phyloP scores from a whole-genome alignment of 2,329 filamentous ascomycete genomes.

The Colletotrichum phormii region DNA sequence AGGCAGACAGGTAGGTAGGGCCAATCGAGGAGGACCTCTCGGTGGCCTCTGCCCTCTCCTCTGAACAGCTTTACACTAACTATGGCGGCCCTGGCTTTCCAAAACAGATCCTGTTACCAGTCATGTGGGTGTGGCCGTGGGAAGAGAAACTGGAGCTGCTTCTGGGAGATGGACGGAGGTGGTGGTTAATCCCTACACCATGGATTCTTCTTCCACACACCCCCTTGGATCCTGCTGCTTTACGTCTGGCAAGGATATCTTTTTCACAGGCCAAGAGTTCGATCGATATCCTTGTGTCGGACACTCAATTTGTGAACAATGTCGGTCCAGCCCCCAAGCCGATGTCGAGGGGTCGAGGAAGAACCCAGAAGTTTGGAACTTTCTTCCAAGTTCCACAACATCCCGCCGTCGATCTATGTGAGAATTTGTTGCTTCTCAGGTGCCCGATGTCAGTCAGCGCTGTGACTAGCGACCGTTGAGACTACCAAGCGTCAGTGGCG shows the following conservation, averaged over 20 bases:
- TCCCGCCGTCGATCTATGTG: constrained; percentile 14
- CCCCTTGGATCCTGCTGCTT: constrained; percentile 5
- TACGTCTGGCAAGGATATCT: constrained; percentile 12
- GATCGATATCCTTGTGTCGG: background rate
- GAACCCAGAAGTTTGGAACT: background rate
- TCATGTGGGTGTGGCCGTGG: constrained; percentile 13
- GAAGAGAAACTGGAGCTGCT: constrained; percentile 19
- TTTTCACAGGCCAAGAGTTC: background rate
- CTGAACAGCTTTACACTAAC: background rate
- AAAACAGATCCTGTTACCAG: constrained; percentile 28
- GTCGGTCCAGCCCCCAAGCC: background rate
- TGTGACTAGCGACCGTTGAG: background rate
- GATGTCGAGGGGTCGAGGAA: background rate
- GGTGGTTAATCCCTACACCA: constrained; percentile 19
- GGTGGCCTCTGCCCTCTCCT: background rate
- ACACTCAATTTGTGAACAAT: background rate
- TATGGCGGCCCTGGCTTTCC: constrained; percentile 21
- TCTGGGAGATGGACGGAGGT: background rate
- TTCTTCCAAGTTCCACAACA: background rate
- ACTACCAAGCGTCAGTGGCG: background rate
- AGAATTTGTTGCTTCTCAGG: background rate
- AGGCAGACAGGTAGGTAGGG: background rate
- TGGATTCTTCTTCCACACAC: background rate
- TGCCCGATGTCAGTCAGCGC: background rate
- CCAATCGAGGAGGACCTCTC: constrained; percentile 1